phyloP scores from a whole-genome alignment of 2,329 filamentous ascomycete genomes.

The Claviceps humidiphila region DNA sequence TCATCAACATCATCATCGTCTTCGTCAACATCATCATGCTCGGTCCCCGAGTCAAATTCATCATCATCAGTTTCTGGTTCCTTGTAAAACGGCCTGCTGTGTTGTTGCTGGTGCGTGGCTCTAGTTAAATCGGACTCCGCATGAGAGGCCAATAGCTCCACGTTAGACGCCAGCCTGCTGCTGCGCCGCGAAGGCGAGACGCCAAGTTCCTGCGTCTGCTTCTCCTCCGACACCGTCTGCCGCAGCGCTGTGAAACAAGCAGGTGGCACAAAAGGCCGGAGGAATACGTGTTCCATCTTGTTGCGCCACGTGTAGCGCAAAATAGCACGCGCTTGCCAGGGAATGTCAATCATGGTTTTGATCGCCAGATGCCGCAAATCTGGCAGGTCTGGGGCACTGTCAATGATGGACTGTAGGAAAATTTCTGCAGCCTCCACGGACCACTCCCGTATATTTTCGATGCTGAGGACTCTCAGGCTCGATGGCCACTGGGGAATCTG shows the following conservation, averaged over 20 bases:
- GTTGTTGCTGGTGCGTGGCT: slow-evolving; percentile 7
- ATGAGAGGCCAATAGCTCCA: slow-evolving; percentile 13
- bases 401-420: slow-evolving; percentile 67
- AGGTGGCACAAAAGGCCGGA: slow-evolving; percentile 34
- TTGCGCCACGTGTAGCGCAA: slow-evolving; percentile 67
- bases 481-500: slow-evolving; percentile 69
- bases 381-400: slow-evolving; percentile 52
- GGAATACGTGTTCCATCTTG: slow-evolving; percentile 55
- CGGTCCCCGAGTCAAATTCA: slow-evolving; percentile 20
- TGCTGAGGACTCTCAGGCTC: slow-evolving; percentile 55
- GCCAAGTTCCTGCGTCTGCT: slow-evolving; percentile 7
- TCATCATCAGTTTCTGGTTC: slow-evolving; percentile 34
- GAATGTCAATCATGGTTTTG: slow-evolving; percentile 63
- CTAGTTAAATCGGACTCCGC: slow-evolving; percentile 7
- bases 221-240: slow-evolving; percentile 10
- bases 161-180: slow-evolving; percentile 20
- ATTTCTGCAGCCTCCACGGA: slow-evolving; percentile 54
- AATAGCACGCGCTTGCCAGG: slow-evolving; percentile 71
- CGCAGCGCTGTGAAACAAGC: slow-evolving; percentile 12
- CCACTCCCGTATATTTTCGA: slow-evolving; percentile 69
- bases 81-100: slow-evolving; percentile 22
- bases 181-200: slow-evolving; percentile 23
- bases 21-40: slow-evolving; percentile 1
- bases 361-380: slow-evolving; percentile 58
- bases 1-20: not conserved